Evolutionary conservation across 2,329 filamentous ascomycete genomes (phyloP).

Genomic region (Colletotrichum chrysophilum): DNA sequence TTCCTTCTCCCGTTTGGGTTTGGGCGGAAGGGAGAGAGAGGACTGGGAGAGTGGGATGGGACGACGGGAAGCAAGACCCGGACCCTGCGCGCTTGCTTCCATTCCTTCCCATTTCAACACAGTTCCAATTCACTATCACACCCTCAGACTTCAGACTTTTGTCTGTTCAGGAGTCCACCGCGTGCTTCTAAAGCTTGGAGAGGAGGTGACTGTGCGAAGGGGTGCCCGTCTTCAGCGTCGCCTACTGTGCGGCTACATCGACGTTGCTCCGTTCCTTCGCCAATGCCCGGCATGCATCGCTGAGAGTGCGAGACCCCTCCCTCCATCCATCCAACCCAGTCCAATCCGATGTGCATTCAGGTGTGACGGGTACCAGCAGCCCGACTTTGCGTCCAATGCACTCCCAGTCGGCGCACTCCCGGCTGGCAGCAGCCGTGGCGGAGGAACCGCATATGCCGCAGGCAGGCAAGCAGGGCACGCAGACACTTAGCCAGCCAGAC

Average conservation of each 20-base stretch:
- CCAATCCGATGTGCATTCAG: not conserved
- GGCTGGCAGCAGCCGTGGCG: not conserved
- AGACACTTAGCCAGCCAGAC: not conserved
- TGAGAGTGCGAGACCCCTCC: not conserved
- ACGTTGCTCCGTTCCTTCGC: not conserved
- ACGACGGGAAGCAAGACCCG: constrained; percentile 5
- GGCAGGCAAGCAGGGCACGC: not conserved
- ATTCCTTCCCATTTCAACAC: not conserved
- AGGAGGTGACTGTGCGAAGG: not conserved
- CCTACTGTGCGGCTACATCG: not conserved
- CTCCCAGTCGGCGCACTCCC: not conserved
- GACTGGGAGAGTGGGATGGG: not conserved
- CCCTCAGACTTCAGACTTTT: not conserved
- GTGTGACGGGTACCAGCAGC: not conserved
- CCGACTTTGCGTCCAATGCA: not conserved
- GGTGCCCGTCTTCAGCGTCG: not conserved
- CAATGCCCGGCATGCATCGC: not conserved
- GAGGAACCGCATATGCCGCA: not conserved
- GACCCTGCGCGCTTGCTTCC: not conserved
- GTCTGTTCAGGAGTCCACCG: not conserved
- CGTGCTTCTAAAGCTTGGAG: not conserved
- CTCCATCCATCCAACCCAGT: not conserved
- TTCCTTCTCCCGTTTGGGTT: not conserved
- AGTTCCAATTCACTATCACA: not conserved
- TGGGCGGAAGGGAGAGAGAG: not conserved